A percentile compares a stretch with the other conserved stretches of the same genome.
Evolutionary conservation across 202 grass and related monocot genomes (phyloP).

Genomic region (Dendrocalamus latiflorus): DNA sequence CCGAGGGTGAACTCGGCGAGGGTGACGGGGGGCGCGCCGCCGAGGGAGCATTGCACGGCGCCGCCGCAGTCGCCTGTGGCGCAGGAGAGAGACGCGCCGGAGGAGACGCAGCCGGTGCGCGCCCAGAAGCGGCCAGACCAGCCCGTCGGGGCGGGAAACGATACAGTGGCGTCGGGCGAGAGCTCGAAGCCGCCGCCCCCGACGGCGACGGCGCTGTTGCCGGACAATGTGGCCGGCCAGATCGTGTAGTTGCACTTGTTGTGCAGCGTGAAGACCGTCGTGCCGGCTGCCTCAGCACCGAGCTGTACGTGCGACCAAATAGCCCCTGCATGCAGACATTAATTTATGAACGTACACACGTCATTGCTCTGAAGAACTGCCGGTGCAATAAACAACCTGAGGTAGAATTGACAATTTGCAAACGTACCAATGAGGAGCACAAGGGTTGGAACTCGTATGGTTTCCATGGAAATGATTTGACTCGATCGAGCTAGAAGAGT

Average conservation of each 20-base stretch:
- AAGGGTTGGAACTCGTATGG: background rate
- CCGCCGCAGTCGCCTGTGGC: constrained; percentile 69
- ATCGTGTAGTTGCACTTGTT: constrained; percentile 73
- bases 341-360: background rate
- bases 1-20: constrained; percentile 88
- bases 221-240: constrained; percentile 81
- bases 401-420: background rate
- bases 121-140: constrained; percentile 84
- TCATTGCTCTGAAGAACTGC: background rate
- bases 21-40: constrained; percentile 54
- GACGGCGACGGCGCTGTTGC: constrained; percentile 51
- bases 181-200: constrained; percentile 79
- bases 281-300: constrained; percentile 11
- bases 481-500: background rate
- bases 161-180: constrained; percentile 27
- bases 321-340: constrained; percentile 2
- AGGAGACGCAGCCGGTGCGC: constrained; percentile 48
- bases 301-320: background rate
- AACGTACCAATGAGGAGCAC: constrained; percentile 27
- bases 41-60: constrained; percentile 47
- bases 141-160: constrained; percentile 48
- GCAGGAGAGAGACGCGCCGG: constrained; percentile 28
- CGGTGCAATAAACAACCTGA: background rate
- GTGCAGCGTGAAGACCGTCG: constrained; percentile 64
- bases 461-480: constrained; percentile 11